Evolutionary conservation across 495 filamentous ascomycete species (phyloP), one percentile per base, ranked within the genome.

Genomic region (Talaromyces borbonicus): DNA sequence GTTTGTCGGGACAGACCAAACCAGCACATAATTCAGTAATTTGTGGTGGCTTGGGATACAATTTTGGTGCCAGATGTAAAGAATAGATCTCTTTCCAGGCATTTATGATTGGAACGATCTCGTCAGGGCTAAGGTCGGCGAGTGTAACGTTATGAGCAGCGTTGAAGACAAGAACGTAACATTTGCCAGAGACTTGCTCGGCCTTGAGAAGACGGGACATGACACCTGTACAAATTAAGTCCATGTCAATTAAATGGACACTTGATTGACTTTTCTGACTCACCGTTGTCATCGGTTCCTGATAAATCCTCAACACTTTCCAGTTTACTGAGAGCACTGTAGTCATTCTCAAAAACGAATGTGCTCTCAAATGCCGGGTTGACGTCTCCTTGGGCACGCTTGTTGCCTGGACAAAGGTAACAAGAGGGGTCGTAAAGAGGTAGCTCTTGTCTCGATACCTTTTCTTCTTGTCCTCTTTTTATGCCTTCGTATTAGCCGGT

Each of bases 271-370:
- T 27, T n/a, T n/a, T n/a, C n/a, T n/a, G n/a, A n/a, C n/a, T n/a
- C n/a, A n/a, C n/a, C n/a, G n/a, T n/a, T n/a, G n/a, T n/a, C n/a
- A n/a, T n/a, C n/a, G n/a, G n/a, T n/a, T n/a, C n/a, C n/a, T n/a
- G n/a, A 32, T 14, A 23, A 22, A 40, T 45, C 56, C 35, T 62
- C 79, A 72, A 75, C 53, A 74, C 68, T 45, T 69, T 56, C 5
- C 62, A 63, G 25, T 72, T 62, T n/a, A 69, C 65, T 95, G 25
- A 99, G 89, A 8, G 92, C 92, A 54, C 87, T 90, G 60, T 92
- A 99, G 63, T 99, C 92, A 56, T 99, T 99, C 35, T 96, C 85
- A 51, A 99, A 99, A 8, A 90, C 82, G 52, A 95, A 96, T 0
- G 90, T 95, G 47, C 70, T 79, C 25, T 83, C 68, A 58, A 96